Percentiles rank a stretch among this genome's conserved stretches.
phyloP scores from a whole-genome alignment of 2,329 filamentous ascomycete genomes.

The Corinectria fuckeliana region DNA sequence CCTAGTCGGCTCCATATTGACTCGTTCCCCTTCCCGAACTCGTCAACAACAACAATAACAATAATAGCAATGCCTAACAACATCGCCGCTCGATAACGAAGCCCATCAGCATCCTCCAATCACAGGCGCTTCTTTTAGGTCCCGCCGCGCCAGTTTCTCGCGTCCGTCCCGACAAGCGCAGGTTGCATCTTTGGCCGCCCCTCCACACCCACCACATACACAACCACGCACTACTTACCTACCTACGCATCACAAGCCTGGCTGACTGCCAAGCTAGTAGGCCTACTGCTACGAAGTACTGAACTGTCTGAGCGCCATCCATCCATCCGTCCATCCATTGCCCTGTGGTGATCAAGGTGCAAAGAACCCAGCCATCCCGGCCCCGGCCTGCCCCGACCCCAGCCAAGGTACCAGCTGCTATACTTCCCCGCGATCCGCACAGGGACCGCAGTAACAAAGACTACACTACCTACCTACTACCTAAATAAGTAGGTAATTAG shows the following conservation, averaged over 20 bases:
- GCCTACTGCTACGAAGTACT: not conserved
- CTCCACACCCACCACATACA: slow-evolving; percentile 25
- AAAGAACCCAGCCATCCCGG: not conserved
- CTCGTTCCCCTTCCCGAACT: slow-evolving; percentile 2
- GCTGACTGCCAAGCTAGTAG: not conserved
- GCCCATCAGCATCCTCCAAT: slow-evolving; percentile 7
- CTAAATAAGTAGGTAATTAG: too few relatives aligned
- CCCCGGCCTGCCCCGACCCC: not conserved
- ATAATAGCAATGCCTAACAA: not conserved
- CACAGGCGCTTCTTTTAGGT: slow-evolving; percentile 28
- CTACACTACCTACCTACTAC: too few relatives aligned
- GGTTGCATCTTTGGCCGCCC: slow-evolving; percentile 33
- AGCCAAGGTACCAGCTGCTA: slow-evolving; percentile 23
- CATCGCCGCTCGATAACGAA: not conserved
- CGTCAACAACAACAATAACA: not conserved
- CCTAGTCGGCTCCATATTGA: not conserved
- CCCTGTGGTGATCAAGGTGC: slow-evolving; percentile 1
- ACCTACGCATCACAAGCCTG: slow-evolving; percentile 1
- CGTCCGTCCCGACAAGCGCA: slow-evolving; percentile 38
- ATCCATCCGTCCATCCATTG: not conserved
- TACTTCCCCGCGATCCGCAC: slow-evolving; percentile 20
- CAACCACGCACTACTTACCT: too few relatives aligned
- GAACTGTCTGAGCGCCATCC: not conserved
- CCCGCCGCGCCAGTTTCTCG: slow-evolving; percentile 30
- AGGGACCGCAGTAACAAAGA: slow-evolving; percentile 21